Evolutionary conservation across 2,329 filamentous ascomycete genomes (phyloP), one percentile per base, ranked within the genome.

Genomic region (Gaeumannomyces sp.): DNA sequence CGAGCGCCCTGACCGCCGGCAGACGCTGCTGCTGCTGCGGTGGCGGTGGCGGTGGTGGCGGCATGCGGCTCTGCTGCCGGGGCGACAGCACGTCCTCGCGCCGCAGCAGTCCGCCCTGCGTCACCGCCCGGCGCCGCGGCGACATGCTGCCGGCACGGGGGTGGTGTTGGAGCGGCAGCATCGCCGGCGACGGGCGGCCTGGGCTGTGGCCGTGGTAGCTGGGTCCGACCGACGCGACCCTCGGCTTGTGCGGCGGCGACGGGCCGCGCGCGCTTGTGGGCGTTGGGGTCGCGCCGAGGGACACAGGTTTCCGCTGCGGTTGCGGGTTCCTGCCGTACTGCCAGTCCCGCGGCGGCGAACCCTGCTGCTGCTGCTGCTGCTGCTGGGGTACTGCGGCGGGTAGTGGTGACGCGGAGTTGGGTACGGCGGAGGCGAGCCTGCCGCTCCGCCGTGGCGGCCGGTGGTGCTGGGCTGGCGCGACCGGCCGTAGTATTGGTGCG

Each of bases 21-120:
- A 31, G 64, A 31, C 56, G 27, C 31, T 66, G 63, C 3, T 63
- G 65, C 35, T 50, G 45, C 8, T 53, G 45, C 13, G n/a, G 60
- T 14, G 27, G 64, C 10, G 53, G 58, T 27, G 35, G 35, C 56
- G 60, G 64, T 50, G 35, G 66, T 7, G 29, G 65, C 19, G 50
- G 65, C 45, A 53, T n/a, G 19, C 10, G 45, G 22, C 35, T n/a
- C 50, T 50, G 50, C 19, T 59, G 56, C 13, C 58, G 25, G 2
- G 57, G 60, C 16, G 27, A 53, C 22, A 28, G 53, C 22, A 50
- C 27, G 8, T 61, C 45, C 5, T 53, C 45, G 5, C 45, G 45
- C 45, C 45, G 45, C 45, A 25, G 45, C 22, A 7, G n/a, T n/a
- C n/a, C 22, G 19, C 45, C 45, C 45, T 53, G 45, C 45, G 22